These are phyloP conservation scores for Galeopsis tetrahit DNA, from an alignment of 257 asterid genomes.

Conservation along the genomic window DNA sequence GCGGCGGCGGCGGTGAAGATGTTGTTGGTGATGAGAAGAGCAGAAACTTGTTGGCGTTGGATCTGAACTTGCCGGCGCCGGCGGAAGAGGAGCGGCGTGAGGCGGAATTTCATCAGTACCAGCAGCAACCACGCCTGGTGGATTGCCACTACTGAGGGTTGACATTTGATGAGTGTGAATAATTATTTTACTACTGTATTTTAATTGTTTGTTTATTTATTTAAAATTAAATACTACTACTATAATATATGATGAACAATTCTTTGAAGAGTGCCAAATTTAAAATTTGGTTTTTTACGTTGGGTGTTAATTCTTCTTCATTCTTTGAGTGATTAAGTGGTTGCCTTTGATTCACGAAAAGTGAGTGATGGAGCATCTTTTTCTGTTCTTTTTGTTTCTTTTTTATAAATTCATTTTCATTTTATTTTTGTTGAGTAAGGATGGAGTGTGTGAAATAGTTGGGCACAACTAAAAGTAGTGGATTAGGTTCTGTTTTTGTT, in stretches of 20 bases:
- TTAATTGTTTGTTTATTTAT: not conserved
- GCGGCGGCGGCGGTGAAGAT: conserved; percentile 21
- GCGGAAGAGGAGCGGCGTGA: conserved; percentile 51
- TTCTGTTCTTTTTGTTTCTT: conserved; percentile 29
- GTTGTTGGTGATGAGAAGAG: conserved; percentile 41
- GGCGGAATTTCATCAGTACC: conserved; percentile 28
- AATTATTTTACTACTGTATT: conserved; percentile 24
- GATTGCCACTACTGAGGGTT: conserved; percentile 70
- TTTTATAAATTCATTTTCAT: conserved; percentile 19
- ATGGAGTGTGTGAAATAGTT: conserved; percentile 27
- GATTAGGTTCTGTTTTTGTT: conserved; percentile 56
- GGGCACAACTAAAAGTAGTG: conserved; percentile 53
- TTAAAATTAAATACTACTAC: no score
- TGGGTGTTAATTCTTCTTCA: conserved; percentile 48
- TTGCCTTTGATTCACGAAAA: conserved; percentile 82
- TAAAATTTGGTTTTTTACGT: conserved; percentile 23
- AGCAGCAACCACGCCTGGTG: conserved; percentile 53
- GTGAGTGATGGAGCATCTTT: conserved; percentile 61
- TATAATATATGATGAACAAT: not conserved
- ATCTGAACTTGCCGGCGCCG: conserved; percentile 84
- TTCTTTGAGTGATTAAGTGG: conserved; percentile 59
- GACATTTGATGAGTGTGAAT: conserved; percentile 46
- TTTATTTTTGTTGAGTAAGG: conserved; percentile 35
- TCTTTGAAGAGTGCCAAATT: conserved; percentile 28
- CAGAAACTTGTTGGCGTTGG: conserved; percentile 49